Percentiles rank a stretch among this genome's conserved stretches.
Evolutionary conservation across 78 protist species (phyloP).

Genomic region (Cyanophora paradoxa): DNA sequence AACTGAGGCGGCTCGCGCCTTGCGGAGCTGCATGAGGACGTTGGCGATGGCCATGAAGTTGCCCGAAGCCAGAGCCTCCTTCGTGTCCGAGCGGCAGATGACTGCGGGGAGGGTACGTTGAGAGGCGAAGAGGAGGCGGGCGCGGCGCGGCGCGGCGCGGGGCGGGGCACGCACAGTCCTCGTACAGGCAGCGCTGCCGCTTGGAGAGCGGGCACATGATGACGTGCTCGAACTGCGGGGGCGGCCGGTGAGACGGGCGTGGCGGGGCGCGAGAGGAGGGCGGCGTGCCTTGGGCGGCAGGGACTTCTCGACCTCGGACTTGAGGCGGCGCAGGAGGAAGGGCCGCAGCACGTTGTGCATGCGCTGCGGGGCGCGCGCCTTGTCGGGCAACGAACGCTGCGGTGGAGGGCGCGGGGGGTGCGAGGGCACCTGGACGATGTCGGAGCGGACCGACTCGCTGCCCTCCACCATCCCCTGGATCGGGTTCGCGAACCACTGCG

Average conservation of each 20-base stretch:
- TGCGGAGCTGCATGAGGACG: constrained; percentile 84
- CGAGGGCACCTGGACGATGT: neutral
- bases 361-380: neutral
- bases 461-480: constrained; percentile 67
- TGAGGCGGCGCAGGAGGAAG: constrained; percentile 86
- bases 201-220: constrained; percentile 61
- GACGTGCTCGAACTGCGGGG: constrained; percentile 58
- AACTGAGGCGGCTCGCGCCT: constrained; percentile 5
- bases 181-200: constrained; percentile 78
- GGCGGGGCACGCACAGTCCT: constrained; percentile 90
- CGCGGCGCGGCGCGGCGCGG: no score
- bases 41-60: constrained; percentile 52
- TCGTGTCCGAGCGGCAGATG: no score
- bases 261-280: no score
- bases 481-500: constrained; percentile 68
- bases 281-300: constrained; percentile 47
- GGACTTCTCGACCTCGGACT: constrained; percentile 79
- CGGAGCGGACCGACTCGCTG: neutral
- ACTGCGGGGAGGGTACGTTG: no score
- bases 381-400: neutral
- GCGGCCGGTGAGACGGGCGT: constrained; percentile 11
- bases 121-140: no score
- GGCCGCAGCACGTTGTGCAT: constrained; percentile 83
- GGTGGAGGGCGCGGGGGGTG: neutral
- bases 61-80: constrained; percentile 35